phyloP scores from a whole-genome alignment of 1,284 basidiomycete genomes.

The Rhodotorula sp. region DNA sequence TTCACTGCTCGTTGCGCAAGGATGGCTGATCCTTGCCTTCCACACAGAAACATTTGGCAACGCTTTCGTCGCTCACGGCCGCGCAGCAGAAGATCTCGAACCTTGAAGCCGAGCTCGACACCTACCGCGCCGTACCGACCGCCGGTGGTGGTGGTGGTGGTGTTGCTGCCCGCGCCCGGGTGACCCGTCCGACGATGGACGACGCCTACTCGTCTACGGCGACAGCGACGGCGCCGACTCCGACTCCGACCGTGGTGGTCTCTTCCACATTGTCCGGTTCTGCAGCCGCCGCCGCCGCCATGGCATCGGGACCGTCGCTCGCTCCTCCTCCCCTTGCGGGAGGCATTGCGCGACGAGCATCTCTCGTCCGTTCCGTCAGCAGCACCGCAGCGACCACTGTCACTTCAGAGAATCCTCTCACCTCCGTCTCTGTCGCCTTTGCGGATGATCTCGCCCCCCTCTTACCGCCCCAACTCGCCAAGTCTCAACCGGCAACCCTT shows the following conservation, averaged over 20 bases:
- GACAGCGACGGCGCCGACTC: background rate
- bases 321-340: background rate
- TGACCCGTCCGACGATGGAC: conserved; percentile 4
- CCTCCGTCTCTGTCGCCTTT: background rate
- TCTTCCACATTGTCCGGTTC: background rate
- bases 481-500: background rate
- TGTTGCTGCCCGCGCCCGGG: conserved; percentile 3
- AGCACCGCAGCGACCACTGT: background rate
- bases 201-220: conserved; percentile 10
- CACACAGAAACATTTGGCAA: conserved; percentile 30
- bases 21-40: background rate
- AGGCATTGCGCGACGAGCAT: background rate
- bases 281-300: background rate
- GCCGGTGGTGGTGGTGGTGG: background rate
- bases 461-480: conserved; percentile 8
- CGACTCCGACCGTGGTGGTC: background rate
- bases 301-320: background rate
- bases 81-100: conserved; percentile 7
- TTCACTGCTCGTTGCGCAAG: background rate
- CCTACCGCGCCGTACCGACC: conserved; percentile 26
- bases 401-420: too few relatives aligned
- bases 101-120: conserved; percentile 24
- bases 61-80: conserved; percentile 18
- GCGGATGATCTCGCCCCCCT: conserved; percentile 2
- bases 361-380: too few relatives aligned